These are phyloP conservation scores for Triticum monococcum DNA, from an alignment of 176 grass and related monocot genomes.

Conservation along the genomic window DNA sequence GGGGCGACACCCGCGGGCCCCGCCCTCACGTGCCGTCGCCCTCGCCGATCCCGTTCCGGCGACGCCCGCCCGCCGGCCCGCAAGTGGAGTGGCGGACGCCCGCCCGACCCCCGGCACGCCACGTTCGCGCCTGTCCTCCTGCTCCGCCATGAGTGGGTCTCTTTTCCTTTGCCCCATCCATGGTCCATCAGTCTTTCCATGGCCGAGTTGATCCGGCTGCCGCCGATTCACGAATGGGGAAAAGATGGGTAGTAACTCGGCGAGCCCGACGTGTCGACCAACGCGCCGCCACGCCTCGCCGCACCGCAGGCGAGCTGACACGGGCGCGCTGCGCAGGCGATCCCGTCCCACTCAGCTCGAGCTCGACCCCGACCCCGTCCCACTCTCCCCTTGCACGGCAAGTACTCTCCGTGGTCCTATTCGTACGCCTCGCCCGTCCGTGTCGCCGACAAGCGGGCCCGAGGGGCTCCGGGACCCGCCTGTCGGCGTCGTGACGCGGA, in stretches of 20 bases:
- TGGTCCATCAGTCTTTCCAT: neutral
- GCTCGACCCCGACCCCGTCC: neutral
- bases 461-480: accelerated
- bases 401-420: slow-evolving; percentile 39
- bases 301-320: no score
- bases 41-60: neutral
- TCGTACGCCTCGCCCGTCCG: neutral
- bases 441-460: slow-evolving; percentile 12
- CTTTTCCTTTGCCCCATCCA: no score
- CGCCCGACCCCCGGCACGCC: neutral
- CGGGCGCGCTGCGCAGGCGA: neutral
- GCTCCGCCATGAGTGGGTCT: neutral
- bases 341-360: neutral
- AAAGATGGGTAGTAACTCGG: no score
- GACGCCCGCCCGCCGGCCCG: neutral
- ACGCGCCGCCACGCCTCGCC: accelerated
- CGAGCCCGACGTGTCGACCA: neutral
- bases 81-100: neutral
- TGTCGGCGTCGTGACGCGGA: neutral
- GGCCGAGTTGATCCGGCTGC: neutral
- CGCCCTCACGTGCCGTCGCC: slow-evolving; percentile 21
- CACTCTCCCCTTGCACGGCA: neutral
- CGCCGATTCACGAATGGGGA: no score
- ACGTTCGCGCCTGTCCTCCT: neutral
- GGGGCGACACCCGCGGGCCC: neutral